Evolutionary conservation across 2,329 filamentous ascomycete species (phyloP).

Genomic region (Exophiala bonariae): DNA sequence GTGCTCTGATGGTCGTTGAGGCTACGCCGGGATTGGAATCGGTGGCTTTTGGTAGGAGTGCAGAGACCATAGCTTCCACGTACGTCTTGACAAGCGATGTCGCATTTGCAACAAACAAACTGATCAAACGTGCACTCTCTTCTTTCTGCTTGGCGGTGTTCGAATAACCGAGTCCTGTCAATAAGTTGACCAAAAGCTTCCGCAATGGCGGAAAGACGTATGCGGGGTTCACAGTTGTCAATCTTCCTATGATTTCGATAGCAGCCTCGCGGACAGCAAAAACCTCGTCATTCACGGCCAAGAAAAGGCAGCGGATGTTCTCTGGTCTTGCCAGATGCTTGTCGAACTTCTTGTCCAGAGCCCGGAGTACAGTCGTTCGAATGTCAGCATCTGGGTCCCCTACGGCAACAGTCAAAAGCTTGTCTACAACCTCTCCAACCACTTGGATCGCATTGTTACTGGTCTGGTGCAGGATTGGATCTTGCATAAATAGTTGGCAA

Average conservation of each 20-base stretch:
- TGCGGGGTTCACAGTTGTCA: slow-evolving; percentile 88
- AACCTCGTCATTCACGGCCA: slow-evolving; percentile 91
- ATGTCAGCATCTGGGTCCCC: slow-evolving; percentile 90
- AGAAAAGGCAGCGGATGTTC: slow-evolving; percentile 92
- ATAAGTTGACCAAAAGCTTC: slow-evolving; percentile 91
- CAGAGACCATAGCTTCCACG: slow-evolving; percentile 92
- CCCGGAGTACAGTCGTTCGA: slow-evolving; percentile 80
- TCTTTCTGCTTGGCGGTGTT: slow-evolving; percentile 93
- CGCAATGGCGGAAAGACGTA: slow-evolving; percentile 95
- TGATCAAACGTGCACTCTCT: slow-evolving; percentile 90
- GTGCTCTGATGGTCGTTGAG: slow-evolving; percentile 89
- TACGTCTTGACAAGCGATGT: slow-evolving; percentile 93
- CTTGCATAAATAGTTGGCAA: slow-evolving; percentile 94
- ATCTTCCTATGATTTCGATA: slow-evolving; percentile 91
- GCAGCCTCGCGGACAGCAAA: slow-evolving; percentile 92
- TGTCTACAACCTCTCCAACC: slow-evolving; percentile 96
- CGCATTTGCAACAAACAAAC: slow-evolving; percentile 87
- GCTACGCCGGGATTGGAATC: slow-evolving; percentile 86
- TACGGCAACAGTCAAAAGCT: slow-evolving; percentile 89
- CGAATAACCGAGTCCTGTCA: slow-evolving; percentile 95
- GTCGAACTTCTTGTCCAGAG: slow-evolving; percentile 91
- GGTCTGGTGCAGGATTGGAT: slow-evolving; percentile 97
- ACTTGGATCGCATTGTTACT: slow-evolving; percentile 96
- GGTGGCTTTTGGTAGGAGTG: slow-evolving; percentile 87
- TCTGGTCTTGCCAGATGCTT: slow-evolving; percentile 95